Evolutionary conservation across 1,284 basidiomycete species (phyloP), one percentile per base, ranked within the genome.

Genomic region (Tilletia horrida): DNA sequence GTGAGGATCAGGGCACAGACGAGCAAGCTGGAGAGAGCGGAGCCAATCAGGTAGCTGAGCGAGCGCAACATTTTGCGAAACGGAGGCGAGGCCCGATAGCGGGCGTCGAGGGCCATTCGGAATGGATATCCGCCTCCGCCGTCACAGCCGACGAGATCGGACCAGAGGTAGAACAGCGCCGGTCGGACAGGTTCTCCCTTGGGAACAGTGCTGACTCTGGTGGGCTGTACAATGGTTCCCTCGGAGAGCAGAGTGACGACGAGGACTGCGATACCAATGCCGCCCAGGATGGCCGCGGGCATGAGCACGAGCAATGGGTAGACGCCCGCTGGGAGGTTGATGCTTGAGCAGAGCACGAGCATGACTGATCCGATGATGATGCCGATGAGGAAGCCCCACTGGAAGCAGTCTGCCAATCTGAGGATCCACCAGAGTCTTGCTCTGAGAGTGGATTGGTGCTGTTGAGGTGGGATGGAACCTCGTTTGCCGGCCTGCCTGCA

Each of bases 111-210:
- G 9, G 42, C 25, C 7, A 25, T 25, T 6, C 62, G 42, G 25
- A 63, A 63, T 13, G 6, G 21, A n/a, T 42, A 13, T 8, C 62
- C 62, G 25, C 62, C 62, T n/a, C 62, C 62, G 13, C 62, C 62
- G 25, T 63, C 62, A 40, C 31, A 29, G 9, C 31, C 62, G 42
- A 31, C 25, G 1, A 63, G 25, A 13, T 63, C 62, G n/a, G 40
- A n/a, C 42, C 40, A 44, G 42, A 45, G 6, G 44, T 63, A 63
- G 44, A 18, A 35, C 42, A 63, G 21, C 13, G 9, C 62, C n/a
- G 62, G 62, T n/a, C 42, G 62, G 62, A 63, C 9, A 23, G 21
- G 42, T 21, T 44, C 62, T 1, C 44, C 43, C 9, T 40, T 31
- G 25, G 42, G n/a, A 6, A 29, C 31, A 21, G 8, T 40, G 27